Evolutionary conservation across 768 basidiomycete genomes (phyloP).

Genomic region (Tulasnella sp.): DNA sequence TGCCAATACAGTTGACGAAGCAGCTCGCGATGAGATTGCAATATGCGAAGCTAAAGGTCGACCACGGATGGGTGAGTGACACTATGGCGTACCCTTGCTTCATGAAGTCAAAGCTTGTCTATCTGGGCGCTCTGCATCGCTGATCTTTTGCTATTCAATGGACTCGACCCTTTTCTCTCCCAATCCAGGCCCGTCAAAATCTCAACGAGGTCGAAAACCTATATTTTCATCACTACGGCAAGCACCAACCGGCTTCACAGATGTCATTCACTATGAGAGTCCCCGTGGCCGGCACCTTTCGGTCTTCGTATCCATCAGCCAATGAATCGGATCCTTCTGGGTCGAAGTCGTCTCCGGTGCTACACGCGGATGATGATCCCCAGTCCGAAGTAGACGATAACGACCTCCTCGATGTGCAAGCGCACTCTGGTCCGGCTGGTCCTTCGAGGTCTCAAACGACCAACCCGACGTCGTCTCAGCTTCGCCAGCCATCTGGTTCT

Average conservation of each 20-base stretch:
- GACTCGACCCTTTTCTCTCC: background rate
- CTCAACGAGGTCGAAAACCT: slow-evolving; percentile 75
- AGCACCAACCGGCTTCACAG: background rate
- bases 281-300: background rate
- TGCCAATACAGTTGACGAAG: slow-evolving; percentile 42
- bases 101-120: background rate
- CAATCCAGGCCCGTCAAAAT: slow-evolving; percentile 38
- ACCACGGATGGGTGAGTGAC: slow-evolving; percentile 62
- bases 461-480: background rate
- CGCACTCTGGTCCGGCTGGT: background rate
- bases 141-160: background rate
- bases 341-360: background rate
- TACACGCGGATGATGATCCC: background rate
- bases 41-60: slow-evolving; percentile 68
- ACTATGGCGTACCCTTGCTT: background rate
- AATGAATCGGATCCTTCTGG: background rate
- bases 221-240: slow-evolving; percentile 62
- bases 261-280: background rate
- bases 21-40: slow-evolving; percentile 65
- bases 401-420: background rate
- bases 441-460: background rate
- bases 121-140: background rate
- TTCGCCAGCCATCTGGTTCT: background rate
- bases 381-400: background rate
- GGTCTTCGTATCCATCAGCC: background rate